Conservation (phyloP, 345 rosid species). For the Moricandia moricandioides region DNA sequence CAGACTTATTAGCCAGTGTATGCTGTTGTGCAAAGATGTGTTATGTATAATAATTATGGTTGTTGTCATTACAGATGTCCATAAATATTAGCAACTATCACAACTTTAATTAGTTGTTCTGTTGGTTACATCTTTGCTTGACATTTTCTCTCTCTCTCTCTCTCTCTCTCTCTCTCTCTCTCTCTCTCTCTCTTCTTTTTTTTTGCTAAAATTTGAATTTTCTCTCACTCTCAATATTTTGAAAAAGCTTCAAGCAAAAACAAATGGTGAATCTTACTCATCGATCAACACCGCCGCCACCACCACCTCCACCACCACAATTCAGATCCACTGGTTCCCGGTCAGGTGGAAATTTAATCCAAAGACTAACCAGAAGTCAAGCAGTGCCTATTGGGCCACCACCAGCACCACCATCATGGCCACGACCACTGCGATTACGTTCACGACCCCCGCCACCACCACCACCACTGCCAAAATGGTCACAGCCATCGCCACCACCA, state of each 20-base stretch:
- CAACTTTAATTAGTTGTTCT: background rate
- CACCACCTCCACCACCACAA: background rate
- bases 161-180: background rate
- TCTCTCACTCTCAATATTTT: background rate
- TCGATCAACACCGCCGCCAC: background rate
- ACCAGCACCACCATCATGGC: background rate
- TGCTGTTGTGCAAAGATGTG: constrained; percentile 9
- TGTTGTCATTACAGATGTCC: constrained; percentile 19
- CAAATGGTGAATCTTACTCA: constrained; percentile 18
- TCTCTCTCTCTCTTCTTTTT: background rate
- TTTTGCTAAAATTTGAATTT: background rate
- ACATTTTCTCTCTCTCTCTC: background rate
- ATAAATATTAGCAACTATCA: background rate
- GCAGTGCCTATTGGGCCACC: background rate
- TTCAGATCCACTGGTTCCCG: background rate
- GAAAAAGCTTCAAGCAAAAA: constrained; percentile 8
- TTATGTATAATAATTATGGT: background rate
- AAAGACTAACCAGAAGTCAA: constrained; percentile 1
- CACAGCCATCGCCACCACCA: background rate
- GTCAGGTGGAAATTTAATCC: background rate
- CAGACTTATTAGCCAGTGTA: constrained; percentile 4
- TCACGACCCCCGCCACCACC: constrained; percentile 1
- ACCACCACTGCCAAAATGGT: background rate
- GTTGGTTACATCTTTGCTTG: constrained; percentile 9
- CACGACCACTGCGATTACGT: background rate